These are phyloP conservation scores for Cornus suecica DNA, from an alignment of 148 eudicot genomes.

Conservation along the genomic window DNA sequence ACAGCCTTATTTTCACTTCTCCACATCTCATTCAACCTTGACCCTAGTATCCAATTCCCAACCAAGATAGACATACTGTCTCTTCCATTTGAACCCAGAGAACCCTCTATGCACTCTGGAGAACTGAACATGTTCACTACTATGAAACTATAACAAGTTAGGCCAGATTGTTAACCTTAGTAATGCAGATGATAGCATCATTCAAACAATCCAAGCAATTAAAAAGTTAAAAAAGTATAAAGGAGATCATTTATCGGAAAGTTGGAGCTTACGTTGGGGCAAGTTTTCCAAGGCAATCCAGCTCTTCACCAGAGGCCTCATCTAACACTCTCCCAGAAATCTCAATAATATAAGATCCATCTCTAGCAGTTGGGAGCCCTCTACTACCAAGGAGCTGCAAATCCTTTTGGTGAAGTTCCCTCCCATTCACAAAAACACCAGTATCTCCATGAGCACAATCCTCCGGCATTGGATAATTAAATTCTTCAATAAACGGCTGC, in stretches of 20 bases:
- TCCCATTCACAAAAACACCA: conserved; percentile 74
- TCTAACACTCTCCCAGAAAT: conserved; percentile 82
- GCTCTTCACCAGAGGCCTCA: conserved; percentile 81
- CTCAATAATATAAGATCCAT: conserved; percentile 70
- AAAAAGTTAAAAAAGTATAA: neutral
- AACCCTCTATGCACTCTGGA: neutral
- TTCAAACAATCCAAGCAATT: neutral
- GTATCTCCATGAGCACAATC: conserved; percentile 82
- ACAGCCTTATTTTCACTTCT: neutral
- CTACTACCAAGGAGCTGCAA: conserved; percentile 60
- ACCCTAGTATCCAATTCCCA: neutral
- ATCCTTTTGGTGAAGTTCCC: conserved; percentile 89
- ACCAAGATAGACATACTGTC: neutral
- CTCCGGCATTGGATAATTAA: conserved; percentile 74
- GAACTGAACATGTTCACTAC: neutral
- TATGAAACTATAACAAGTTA: neutral
- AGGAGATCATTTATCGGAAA: neutral
- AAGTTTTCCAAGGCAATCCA: conserved; percentile 90
- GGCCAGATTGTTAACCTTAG: neutral
- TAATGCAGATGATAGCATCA: conserved; percentile 1
- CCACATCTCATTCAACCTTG: neutral
- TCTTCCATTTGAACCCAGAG: neutral
- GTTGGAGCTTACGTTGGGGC: conserved; percentile 85
- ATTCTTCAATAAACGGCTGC: conserved; percentile 93
- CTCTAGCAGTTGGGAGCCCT: conserved; percentile 71